phyloP scores from a whole-genome alignment of 352 stramenopile species.

The Globisporangium cederbergense region DNA sequence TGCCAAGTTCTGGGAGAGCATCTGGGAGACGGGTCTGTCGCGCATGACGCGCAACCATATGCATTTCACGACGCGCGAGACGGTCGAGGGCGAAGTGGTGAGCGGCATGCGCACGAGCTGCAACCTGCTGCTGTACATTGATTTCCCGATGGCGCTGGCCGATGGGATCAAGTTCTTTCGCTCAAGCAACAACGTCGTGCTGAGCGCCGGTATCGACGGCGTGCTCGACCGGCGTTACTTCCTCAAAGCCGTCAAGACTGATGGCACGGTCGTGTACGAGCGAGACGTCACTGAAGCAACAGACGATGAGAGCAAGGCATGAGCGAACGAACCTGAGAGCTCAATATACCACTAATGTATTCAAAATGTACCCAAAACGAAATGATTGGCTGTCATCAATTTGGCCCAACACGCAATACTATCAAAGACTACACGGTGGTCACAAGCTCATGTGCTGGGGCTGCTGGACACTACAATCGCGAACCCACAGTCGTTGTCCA shows the following conservation, averaged over 20 bases:
- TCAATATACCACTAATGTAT: no score
- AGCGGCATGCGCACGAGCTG: constrained; percentile 74
- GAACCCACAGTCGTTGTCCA: constrained; percentile 2
- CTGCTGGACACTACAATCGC: constrained; percentile 10
- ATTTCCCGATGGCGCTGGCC: constrained; percentile 44
- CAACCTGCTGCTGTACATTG: constrained; percentile 75
- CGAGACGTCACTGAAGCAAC: constrained; percentile 14
- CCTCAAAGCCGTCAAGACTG: constrained; percentile 41
- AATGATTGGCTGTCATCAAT: not conserved
- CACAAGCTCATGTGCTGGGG: not conserved
- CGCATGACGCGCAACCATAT: constrained; percentile 88
- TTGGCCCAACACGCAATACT: not conserved
- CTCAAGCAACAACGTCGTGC: constrained; percentile 82
- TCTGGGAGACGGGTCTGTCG: constrained; percentile 47
- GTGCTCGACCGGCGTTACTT: constrained; percentile 61
- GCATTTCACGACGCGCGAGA: constrained; percentile 67
- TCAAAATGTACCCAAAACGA: no score
- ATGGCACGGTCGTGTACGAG: constrained; percentile 55
- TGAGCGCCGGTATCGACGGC: constrained; percentile 58
- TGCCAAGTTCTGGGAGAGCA: constrained; percentile 61
- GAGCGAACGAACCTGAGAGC: not conserved
- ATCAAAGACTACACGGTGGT: no score
- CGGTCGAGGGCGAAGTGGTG: constrained; percentile 50
- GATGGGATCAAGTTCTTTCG: constrained; percentile 82
- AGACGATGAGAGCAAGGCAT: not conserved